Conservation (phyloP, 202 grass and related monocot genomes). For the Bolboschoenoplectus hybrid region DNA sequence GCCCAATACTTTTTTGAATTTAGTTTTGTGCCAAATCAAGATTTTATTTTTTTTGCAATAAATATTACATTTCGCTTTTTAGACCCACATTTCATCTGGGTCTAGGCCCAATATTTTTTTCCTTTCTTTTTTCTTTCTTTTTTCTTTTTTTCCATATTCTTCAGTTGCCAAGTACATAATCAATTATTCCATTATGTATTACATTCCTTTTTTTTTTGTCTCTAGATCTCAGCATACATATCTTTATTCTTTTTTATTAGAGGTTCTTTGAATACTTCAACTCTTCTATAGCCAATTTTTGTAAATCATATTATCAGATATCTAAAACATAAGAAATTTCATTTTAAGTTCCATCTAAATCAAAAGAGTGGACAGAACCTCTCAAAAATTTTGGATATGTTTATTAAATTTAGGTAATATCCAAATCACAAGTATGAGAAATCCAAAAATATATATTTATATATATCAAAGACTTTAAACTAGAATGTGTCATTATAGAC, state of each 20-base stretch:
- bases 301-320: not conserved
- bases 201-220: not conserved
- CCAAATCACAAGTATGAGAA: not conserved
- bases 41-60: not conserved
- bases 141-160: not conserved
- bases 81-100: no score
- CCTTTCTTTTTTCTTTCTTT: not conserved
- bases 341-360: not conserved
- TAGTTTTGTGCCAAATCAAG: not conserved
- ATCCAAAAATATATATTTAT: not conserved
- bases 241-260: no score
- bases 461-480: not conserved
- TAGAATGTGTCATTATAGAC: constrained; percentile 6
- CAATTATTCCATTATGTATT: not conserved
- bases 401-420: not conserved
- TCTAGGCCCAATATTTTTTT: not conserved
- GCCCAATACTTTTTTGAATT: not conserved
- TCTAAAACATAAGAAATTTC: not conserved
- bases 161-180: not conserved
- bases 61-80: no score
- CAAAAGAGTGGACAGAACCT: no score
- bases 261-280: no score
- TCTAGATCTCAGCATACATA: no score
- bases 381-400: no score
- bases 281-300: not conserved